phyloP scores from a whole-genome alignment of 306 rosid genomes.

The Fragaria vesca region DNA sequence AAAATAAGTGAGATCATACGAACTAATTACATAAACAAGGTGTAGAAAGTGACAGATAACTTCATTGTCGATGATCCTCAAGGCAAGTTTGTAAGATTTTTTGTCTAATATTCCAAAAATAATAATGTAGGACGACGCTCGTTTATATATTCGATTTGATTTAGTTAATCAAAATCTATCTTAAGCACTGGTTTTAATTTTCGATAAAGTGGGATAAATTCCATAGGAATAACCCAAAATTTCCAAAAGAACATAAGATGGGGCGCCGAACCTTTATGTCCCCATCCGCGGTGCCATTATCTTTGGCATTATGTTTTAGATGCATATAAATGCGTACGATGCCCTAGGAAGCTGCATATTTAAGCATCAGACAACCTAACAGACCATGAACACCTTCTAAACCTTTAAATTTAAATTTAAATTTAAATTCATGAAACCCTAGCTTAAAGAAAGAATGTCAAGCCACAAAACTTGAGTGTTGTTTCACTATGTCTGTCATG shows the following conservation, averaged over 20 bases:
- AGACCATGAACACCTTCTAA: neutral
- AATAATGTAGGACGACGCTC: neutral
- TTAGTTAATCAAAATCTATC: neutral
- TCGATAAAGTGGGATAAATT: constrained; percentile 34
- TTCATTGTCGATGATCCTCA: too few relatives aligned
- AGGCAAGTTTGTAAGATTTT: too few relatives aligned
- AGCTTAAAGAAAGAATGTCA: neutral
- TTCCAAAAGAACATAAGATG: constrained; percentile 31
- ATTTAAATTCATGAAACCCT: neutral
- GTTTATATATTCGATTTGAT: neutral
- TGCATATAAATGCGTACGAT: neutral
- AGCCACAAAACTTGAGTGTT: constrained; percentile 19
- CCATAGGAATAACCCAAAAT: constrained; percentile 33
- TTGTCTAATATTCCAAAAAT: too few relatives aligned
- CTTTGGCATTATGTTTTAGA: constrained; percentile 33
- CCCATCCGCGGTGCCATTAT: constrained; percentile 40
- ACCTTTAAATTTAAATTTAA: neutral
- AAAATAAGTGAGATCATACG: too few relatives aligned
- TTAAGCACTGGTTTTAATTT: constrained; percentile 18
- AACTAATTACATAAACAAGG: neutral
- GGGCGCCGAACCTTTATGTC: constrained; percentile 67
- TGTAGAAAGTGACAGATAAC: neutral
- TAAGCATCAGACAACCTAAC: constrained; percentile 35
- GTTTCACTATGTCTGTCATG: constrained; percentile 43
- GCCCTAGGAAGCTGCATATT: constrained; percentile 40